Evolutionary conservation across 345 rosid genomes (phyloP).

Genomic region (Psidium friedrichsthalianum): DNA sequence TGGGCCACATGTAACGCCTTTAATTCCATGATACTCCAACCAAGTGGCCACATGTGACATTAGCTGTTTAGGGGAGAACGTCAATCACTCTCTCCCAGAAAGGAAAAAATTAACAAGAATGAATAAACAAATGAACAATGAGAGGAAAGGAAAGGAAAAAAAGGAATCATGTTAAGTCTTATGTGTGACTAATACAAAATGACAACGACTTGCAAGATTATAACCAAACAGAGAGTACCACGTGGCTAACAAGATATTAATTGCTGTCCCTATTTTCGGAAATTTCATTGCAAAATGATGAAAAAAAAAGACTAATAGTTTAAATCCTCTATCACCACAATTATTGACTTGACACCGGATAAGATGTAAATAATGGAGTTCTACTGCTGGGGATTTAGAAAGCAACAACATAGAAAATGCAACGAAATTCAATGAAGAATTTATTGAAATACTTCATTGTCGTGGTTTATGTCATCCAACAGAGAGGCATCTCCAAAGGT

Average conservation of each 20-base stretch:
- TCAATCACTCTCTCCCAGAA: neutral
- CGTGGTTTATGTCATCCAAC: neutral
- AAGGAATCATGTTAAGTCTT: neutral
- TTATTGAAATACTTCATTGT: neutral
- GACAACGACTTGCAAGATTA: neutral
- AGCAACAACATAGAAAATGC: neutral
- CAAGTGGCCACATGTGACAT: neutral
- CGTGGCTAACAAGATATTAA: neutral
- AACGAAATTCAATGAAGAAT: neutral
- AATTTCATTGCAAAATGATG: neutral
- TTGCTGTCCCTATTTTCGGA: neutral
- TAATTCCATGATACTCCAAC: neutral
- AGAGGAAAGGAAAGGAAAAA: neutral
- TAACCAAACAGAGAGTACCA: neutral
- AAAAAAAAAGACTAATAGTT: neutral
- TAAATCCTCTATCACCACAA: neutral
- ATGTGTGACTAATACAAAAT: neutral
- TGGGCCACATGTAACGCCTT: neutral
- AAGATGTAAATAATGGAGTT: neutral
- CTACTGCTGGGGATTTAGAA: neutral
- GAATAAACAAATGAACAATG: neutral
- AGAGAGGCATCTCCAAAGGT: neutral
- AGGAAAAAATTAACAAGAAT: neutral
- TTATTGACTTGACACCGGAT: neutral
- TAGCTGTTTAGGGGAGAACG: neutral